Percentiles rank a stretch among this genome's conserved stretches.
These are phyloP conservation scores for Leccinum sublutescens DNA, from an alignment of 768 basidiomycete species.

Conservation along the genomic window DNA sequence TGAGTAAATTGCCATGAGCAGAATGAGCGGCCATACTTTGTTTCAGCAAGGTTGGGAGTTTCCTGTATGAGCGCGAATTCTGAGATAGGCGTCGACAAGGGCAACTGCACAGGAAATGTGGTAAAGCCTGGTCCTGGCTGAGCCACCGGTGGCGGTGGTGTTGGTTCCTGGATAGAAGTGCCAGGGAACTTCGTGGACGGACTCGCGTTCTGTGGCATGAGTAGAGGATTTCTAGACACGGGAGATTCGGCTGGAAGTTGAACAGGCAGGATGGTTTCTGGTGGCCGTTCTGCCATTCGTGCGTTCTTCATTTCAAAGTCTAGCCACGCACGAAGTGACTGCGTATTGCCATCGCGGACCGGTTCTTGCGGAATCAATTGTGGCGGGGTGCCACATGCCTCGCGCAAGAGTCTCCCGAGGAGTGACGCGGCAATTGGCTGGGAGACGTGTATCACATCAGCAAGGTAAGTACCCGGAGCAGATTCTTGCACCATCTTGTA, in stretches of 20 bases:
- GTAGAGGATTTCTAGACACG: too few relatives aligned
- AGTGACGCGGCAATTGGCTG: neutral
- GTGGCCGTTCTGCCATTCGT: neutral
- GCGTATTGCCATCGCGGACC: neutral
- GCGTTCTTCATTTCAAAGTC: neutral
- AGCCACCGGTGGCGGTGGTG: neutral
- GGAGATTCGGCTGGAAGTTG: neutral
- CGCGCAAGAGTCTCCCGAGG: constrained; percentile 4
- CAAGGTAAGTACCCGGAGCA: neutral
- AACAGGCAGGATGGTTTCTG: neutral
- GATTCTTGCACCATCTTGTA: constrained; percentile 1
- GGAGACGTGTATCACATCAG: neutral
- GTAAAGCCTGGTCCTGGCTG: neutral
- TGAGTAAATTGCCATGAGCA: neutral
- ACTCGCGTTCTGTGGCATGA: neutral
- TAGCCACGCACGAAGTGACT: neutral
- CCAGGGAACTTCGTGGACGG: neutral
- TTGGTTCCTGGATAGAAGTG: neutral
- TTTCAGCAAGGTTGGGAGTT: neutral
- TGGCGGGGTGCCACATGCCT: constrained; percentile 1
- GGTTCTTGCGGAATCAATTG: neutral
- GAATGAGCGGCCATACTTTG: neutral
- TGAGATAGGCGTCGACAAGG: neutral
- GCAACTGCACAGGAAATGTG: neutral
- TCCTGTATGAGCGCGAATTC: neutral